Evolutionary conservation across 2,329 filamentous ascomycete species (phyloP).

Genomic region (Alternaria hordeiaustralica): DNA sequence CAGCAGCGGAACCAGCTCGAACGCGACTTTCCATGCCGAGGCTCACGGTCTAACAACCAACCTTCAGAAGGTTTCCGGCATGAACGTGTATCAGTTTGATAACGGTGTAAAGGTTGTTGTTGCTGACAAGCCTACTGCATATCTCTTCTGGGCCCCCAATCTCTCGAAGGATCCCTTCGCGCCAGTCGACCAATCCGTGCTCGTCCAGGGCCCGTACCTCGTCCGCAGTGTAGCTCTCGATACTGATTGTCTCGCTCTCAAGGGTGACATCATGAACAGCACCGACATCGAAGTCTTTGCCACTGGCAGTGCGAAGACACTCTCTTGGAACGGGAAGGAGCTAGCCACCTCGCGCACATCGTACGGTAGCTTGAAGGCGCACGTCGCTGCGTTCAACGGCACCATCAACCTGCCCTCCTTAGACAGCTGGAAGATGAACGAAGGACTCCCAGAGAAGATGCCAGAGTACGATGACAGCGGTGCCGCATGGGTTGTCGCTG

Average conservation of each 20-base stretch:
- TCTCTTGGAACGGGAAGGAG: conserved; percentile 49
- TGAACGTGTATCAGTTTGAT: conserved; percentile 46
- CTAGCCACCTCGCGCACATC: conserved; percentile 38
- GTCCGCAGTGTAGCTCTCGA: conserved; percentile 41
- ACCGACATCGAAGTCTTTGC: conserved; percentile 50
- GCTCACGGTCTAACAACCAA: conserved; percentile 44
- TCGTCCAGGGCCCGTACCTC: conserved; percentile 52
- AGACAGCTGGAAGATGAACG: conserved; percentile 55
- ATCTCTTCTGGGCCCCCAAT: conserved; percentile 50
- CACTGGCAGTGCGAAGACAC: conserved; percentile 27
- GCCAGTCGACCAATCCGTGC: conserved; percentile 48
- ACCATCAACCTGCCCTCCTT: conserved; percentile 51
- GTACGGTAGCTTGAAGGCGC: conserved; percentile 48
- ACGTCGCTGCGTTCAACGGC: conserved; percentile 30
- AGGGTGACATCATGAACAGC: conserved; percentile 44
- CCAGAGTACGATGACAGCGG: conserved; percentile 53
- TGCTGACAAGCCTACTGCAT: conserved; percentile 47
- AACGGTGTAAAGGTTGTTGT: conserved; percentile 47
- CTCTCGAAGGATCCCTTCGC: conserved; percentile 48
- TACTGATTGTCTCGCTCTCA: conserved; percentile 37
- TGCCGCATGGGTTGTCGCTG: conserved; percentile 52
- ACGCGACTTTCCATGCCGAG: conserved; percentile 52
- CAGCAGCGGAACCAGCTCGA: conserved; percentile 51
- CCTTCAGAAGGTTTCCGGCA: conserved; percentile 40
- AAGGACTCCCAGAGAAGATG: conserved; percentile 58